phyloP scores from a whole-genome alignment of 1,139 yeast genomes.

The Yarrowia galli region DNA sequence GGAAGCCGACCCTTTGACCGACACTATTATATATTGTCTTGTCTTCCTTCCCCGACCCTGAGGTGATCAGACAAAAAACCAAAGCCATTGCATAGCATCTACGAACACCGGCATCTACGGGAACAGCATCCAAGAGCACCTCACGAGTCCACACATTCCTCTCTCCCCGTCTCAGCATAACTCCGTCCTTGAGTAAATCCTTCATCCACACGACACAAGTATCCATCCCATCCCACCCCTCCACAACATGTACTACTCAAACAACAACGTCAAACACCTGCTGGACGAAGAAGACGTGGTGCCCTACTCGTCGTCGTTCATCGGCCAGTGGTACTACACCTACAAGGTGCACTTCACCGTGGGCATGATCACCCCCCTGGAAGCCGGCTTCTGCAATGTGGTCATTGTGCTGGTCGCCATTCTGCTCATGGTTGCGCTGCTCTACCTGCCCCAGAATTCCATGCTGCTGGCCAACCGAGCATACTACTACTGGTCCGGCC shows the following conservation, averaged over 20 bases:
- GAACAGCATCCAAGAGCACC: neutral
- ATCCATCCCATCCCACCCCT: neutral
- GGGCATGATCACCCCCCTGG: slow-evolving; percentile 39
- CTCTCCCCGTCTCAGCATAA: neutral
- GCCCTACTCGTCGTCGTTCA: slow-evolving; percentile 37
- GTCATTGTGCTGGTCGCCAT: slow-evolving; percentile 32
- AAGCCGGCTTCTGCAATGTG: slow-evolving; percentile 36
- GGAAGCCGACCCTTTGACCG: slow-evolving; percentile 29
- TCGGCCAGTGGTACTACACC: slow-evolving; percentile 39
- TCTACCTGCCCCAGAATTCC: slow-evolving; percentile 37
- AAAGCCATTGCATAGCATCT: neutral
- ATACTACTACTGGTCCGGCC: slow-evolving; percentile 39
- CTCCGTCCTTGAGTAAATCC: no score
- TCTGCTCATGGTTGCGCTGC: slow-evolving; percentile 31
- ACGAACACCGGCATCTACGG: no score
- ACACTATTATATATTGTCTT: slow-evolving; percentile 13
- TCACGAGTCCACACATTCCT: neutral
- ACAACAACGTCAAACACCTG: slow-evolving; percentile 31
- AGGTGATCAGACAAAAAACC: neutral
- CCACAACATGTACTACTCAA: slow-evolving; percentile 32
- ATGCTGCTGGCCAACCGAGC: slow-evolving; percentile 36
- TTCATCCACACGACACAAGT: neutral
- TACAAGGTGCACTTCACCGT: slow-evolving; percentile 39
- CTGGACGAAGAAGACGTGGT: slow-evolving; percentile 38
- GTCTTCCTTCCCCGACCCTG: slow-evolving; percentile 1